Evolutionary conservation across 2,329 filamentous ascomycete genomes (phyloP).

Genomic region (Sporothrix curviconia): DNA sequence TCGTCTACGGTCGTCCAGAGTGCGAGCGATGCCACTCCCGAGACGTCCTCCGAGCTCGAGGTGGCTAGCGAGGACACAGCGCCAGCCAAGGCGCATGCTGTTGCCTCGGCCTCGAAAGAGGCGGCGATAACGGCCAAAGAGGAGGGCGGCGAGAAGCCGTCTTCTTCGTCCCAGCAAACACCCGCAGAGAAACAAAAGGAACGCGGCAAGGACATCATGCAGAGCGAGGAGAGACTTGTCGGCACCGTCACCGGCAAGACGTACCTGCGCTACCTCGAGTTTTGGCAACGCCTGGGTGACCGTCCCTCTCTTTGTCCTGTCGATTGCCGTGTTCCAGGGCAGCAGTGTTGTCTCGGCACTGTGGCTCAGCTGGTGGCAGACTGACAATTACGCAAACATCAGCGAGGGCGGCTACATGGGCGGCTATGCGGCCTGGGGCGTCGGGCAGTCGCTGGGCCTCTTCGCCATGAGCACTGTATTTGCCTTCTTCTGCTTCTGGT

Average conservation of each 20-base stretch:
- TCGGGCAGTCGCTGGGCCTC: conserved; percentile 48
- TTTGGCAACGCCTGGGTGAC: conserved; percentile 52
- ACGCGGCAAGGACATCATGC: conserved; percentile 37
- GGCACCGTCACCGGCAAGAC: conserved; percentile 55
- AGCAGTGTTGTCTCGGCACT: conserved; percentile 58
- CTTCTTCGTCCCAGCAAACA: not conserved
- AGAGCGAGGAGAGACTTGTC: conserved; percentile 51
- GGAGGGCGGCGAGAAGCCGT: too few relatives aligned
- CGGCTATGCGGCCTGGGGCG: conserved; percentile 52
- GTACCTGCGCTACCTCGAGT: conserved; percentile 57
- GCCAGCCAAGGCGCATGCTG: not conserved
- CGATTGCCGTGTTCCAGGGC: conserved; percentile 50
- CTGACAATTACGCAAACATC: conserved; percentile 39
- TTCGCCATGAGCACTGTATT: conserved; percentile 57
- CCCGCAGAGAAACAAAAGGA: not conserved
- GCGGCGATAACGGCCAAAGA: not conserved
- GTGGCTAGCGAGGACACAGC: not conserved
- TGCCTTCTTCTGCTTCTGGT: conserved; percentile 31
- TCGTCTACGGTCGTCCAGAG: not conserved
- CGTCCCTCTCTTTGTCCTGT: conserved; percentile 45
- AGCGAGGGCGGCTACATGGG: conserved; percentile 43
- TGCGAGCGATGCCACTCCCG: not conserved
- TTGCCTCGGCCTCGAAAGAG: not conserved
- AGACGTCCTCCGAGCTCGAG: not conserved
- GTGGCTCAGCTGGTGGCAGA: conserved; percentile 65